Evolutionary conservation across 2,329 filamentous ascomycete genomes (phyloP).

Genomic region (Cercospora sp.): DNA sequence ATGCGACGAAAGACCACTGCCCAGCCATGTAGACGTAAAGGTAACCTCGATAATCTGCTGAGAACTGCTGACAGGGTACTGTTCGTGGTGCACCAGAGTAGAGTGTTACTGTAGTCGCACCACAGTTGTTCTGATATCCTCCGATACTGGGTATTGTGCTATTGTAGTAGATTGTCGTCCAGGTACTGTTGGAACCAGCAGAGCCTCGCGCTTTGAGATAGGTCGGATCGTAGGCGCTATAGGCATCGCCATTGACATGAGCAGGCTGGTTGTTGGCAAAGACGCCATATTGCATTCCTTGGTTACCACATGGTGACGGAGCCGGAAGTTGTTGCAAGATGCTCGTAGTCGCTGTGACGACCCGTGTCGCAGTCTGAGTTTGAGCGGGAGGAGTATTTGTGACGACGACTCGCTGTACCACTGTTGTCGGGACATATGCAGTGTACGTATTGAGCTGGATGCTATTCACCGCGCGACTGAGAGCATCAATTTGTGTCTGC

Average conservation of each 20-base stretch:
- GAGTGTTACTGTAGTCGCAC: neutral
- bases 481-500: neutral
- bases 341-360: constrained; percentile 7
- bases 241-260: neutral
- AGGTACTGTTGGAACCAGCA: constrained; percentile 9
- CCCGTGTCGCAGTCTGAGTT: constrained; percentile 1
- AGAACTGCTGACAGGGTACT: constrained; percentile 15
- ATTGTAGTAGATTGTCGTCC: constrained; percentile 18
- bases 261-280: constrained; percentile 16
- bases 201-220: constrained; percentile 14
- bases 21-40: constrained; percentile 17
- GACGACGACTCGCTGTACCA: neutral
- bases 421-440: neutral
- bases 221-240: constrained; percentile 15
- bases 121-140: constrained; percentile 9
- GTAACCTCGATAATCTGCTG: constrained; percentile 16
- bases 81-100: neutral
- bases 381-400: neutral
- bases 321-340: constrained; percentile 6
- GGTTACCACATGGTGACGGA: constrained; percentile 15
- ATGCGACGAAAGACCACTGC: constrained; percentile 11
- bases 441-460: constrained; percentile 4
- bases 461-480: neutral
- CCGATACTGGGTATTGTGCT: constrained; percentile 3
- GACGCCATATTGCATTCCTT: constrained; percentile 18